These are phyloP conservation scores for Erodium maritimum DNA, from an alignment of 345 rosid genomes.

Conservation along the genomic window DNA sequence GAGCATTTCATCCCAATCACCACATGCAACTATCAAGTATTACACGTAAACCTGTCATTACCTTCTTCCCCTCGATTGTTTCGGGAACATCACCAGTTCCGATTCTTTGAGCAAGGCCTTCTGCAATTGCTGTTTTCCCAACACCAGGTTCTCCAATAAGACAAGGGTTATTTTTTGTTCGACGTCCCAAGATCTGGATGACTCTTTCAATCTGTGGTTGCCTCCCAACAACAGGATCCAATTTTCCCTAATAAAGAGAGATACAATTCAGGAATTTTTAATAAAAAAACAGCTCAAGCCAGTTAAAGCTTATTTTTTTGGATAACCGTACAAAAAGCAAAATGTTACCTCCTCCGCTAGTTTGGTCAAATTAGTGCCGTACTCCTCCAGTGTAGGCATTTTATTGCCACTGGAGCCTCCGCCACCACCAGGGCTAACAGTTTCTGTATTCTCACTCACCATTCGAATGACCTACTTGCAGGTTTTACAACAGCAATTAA, in stretches of 20 bases:
- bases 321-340: slow-evolving; percentile 1
- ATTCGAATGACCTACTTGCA: slow-evolving; percentile 75
- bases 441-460: slow-evolving; percentile 91
- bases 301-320: neutral
- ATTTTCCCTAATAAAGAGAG: slow-evolving; percentile 52
- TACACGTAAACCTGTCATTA: too few relatives aligned
- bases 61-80: slow-evolving; percentile 96
- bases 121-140: slow-evolving; percentile 99
- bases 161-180: slow-evolving; percentile 96
- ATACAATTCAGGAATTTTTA: neutral
- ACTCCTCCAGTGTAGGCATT: slow-evolving; percentile 98
- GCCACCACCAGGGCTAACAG: slow-evolving; percentile 69
- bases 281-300: too few relatives aligned
- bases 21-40: neutral
- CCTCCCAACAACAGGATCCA: slow-evolving; percentile 99
- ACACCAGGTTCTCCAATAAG: slow-evolving; percentile 99
- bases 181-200: slow-evolving; percentile 84
- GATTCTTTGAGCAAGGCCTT: slow-evolving; percentile 96
- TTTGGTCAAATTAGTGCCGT: slow-evolving; percentile 93
- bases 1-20: neutral
- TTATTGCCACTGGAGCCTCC: slow-evolving; percentile 64
- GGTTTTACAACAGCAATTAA: neutral
- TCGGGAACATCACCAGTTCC: slow-evolving; percentile 94
- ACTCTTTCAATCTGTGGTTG: slow-evolving; percentile 94
- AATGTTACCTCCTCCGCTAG: slow-evolving; percentile 81